Conservation (phyloP, 345 rosid genomes). For the Euphorbia lathyris region DNA sequence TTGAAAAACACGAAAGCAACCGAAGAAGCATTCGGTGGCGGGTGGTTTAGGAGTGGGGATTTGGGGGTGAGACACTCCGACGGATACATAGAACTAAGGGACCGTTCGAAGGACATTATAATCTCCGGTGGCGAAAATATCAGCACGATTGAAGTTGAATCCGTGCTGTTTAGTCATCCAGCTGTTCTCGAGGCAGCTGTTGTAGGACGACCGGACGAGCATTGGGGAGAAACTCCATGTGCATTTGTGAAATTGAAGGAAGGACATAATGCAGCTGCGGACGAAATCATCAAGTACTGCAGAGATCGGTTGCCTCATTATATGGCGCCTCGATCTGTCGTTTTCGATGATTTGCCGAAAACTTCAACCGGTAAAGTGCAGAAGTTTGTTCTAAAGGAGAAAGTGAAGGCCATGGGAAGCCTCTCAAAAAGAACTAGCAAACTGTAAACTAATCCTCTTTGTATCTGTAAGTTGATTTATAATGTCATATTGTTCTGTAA, state of each 20-base stretch:
- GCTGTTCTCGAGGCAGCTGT: conserved; percentile 41
- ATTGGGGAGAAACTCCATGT: conserved; percentile 44
- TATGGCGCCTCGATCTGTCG: conserved; percentile 29
- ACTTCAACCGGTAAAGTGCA: conserved; percentile 35
- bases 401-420: conserved; percentile 62
- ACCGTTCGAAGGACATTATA: conserved; percentile 42
- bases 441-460: conserved; percentile 25
- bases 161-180: conserved; percentile 32
- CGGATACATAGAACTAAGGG: conserved; percentile 42
- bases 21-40: conserved; percentile 34
- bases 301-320: conserved; percentile 28
- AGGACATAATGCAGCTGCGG: conserved; percentile 31
- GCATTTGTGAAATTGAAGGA: conserved; percentile 44
- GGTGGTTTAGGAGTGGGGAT: conserved; percentile 45
- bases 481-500: too few relatives aligned
- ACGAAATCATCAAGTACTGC: conserved; percentile 24
- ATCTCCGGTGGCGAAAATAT: conserved; percentile 47
- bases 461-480: too few relatives aligned
- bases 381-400: conserved; percentile 23
- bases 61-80: conserved; percentile 41
- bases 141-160: conserved; percentile 40
- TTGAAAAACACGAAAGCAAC: conserved; percentile 34
- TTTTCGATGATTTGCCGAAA: conserved; percentile 29
- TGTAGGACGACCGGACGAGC: conserved; percentile 40
- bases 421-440: conserved; percentile 51